Evolutionary conservation across 306 rosid genomes (phyloP).

Genomic region (Carpinus viminea): DNA sequence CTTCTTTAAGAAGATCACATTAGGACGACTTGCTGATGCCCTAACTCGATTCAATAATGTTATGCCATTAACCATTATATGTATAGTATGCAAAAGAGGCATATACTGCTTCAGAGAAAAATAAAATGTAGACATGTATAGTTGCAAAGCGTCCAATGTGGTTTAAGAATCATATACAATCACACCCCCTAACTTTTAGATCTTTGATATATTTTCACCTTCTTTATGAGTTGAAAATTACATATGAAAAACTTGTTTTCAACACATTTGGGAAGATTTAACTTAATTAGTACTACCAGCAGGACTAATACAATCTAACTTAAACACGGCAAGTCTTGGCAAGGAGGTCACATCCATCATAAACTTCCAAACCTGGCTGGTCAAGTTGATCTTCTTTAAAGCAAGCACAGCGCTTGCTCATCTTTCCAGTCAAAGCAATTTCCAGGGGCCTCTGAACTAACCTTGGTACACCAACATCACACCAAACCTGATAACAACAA

Average conservation of each 20-base stretch:
- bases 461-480: conserved; percentile 84
- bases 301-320: not conserved
- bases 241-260: not conserved
- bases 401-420: conserved; percentile 92
- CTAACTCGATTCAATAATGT: too few relatives aligned
- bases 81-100: too few relatives aligned
- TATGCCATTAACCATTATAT: too few relatives aligned
- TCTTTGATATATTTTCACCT: not conserved
- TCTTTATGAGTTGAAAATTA: not conserved
- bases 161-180: too few relatives aligned
- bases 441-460: conserved; percentile 81
- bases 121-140: too few relatives aligned
- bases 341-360: conserved; percentile 72
- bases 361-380: conserved; percentile 73
- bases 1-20: too few relatives aligned
- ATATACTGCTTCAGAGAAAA: too few relatives aligned
- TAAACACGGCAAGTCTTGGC: conserved; percentile 64
- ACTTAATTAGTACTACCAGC: not conserved
- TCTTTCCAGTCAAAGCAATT: conserved; percentile 88
- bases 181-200: not conserved
- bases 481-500: conserved; percentile 74
- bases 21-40: too few relatives aligned
- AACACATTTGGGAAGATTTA: not conserved
- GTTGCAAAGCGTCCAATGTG: too few relatives aligned
- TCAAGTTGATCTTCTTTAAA: conserved; percentile 69